These are phyloP conservation scores for Echria macrotheca DNA, from an alignment of 495 filamentous ascomycete genomes.

Conservation along the genomic window DNA sequence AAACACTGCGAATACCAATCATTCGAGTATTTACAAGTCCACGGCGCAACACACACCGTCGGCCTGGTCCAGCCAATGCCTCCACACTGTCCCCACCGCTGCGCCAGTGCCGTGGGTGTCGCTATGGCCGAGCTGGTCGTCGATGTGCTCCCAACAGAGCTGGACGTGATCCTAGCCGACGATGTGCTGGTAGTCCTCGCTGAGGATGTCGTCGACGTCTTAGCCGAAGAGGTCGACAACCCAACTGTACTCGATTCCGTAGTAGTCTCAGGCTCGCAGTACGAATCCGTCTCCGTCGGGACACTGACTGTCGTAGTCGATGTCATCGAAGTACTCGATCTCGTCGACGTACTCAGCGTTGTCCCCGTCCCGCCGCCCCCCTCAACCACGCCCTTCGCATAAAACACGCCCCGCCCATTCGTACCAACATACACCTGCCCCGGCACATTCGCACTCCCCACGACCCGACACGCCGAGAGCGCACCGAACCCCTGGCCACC, in stretches of 20 bases:
- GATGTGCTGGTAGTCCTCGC: neutral
- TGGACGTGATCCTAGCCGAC: slow-evolving; percentile 3
- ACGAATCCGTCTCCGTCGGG: neutral
- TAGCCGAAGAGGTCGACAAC: neutral
- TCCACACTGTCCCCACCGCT: slow-evolving; percentile 25
- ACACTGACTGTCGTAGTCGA: slow-evolving; percentile 3
- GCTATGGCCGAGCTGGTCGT: slow-evolving; percentile 9
- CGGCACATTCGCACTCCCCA: slow-evolving; percentile 43
- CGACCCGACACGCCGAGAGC: slow-evolving; percentile 39
- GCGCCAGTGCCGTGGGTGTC: slow-evolving; percentile 6
- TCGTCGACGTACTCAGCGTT: slow-evolving; percentile 8
- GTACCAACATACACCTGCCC: slow-evolving; percentile 54
- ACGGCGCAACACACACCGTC: slow-evolving; percentile 14
- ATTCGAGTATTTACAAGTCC: slow-evolving; percentile 18
- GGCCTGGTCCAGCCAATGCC: slow-evolving; percentile 14
- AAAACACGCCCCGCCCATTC: slow-evolving; percentile 54
- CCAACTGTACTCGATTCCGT: slow-evolving; percentile 11
- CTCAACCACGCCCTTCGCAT: slow-evolving; percentile 29
- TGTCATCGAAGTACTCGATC: neutral
- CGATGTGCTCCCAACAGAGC: neutral
- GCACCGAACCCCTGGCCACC: slow-evolving; percentile 49
- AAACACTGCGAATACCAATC: slow-evolving; percentile 45
- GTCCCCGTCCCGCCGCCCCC: slow-evolving; percentile 7
- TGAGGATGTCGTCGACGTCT: neutral
- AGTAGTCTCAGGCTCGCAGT: neutral